A percentile compares a stretch with the other conserved stretches of the same genome.
Evolutionary conservation across 169 alveolate species (phyloP).

Genomic region (Plasmodium knowlesi): DNA sequence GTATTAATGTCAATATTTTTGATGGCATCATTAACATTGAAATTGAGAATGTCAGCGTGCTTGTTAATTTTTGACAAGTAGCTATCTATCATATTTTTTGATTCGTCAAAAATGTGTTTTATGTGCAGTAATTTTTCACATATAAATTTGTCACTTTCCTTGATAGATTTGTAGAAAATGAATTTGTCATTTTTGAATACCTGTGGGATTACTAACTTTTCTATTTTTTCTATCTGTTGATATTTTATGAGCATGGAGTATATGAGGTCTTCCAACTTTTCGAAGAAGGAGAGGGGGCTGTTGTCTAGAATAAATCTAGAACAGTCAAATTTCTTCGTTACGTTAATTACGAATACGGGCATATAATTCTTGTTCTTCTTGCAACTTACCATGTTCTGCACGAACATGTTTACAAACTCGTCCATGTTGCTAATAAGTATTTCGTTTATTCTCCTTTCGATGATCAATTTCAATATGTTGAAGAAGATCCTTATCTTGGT

Average conservation of each 20-base stretch:
- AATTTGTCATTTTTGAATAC: conserved; percentile 71
- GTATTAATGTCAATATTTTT: conserved; percentile 69
- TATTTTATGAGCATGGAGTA: conserved; percentile 55
- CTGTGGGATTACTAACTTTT: conserved; percentile 73
- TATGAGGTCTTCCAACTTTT: conserved; percentile 50
- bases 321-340: conserved; percentile 66
- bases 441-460: conserved; percentile 71
- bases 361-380: conserved; percentile 41
- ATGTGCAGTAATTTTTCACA: conserved; percentile 43
- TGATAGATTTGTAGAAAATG: conserved; percentile 65
- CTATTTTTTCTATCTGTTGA: conserved; percentile 74
- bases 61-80: conserved; percentile 60
- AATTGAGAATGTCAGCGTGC: conserved; percentile 59
- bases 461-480: conserved; percentile 47
- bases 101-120: conserved; percentile 55
- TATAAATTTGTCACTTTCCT: conserved; percentile 64
- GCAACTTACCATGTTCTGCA: conserved; percentile 25
- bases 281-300: conserved; percentile 52
- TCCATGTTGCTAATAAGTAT: conserved; percentile 49
- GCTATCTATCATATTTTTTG: conserved; percentile 30
- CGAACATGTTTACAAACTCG: conserved; percentile 28
- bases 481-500: conserved; percentile 71
- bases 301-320: conserved; percentile 65
- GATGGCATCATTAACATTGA: conserved; percentile 70
- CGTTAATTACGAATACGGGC: conserved; percentile 64